These are phyloP conservation scores for Arctium lappa DNA, from an alignment of 129 eudicot species.

Conservation along the genomic window DNA sequence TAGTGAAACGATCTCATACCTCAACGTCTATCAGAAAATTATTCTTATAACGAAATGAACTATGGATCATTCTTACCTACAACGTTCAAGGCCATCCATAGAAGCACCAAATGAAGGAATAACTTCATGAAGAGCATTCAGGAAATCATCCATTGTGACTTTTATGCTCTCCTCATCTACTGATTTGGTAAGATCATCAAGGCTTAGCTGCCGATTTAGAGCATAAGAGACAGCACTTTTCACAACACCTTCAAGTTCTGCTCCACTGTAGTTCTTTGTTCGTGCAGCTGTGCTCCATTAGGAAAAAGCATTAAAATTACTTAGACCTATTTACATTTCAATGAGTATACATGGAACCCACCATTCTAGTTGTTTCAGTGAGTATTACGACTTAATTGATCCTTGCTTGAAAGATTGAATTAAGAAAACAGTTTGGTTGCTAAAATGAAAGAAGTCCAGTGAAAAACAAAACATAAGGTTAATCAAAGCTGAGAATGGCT, in stretches of 20 bases:
- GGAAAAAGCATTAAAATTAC: neutral
- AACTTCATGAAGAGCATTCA: constrained; percentile 85
- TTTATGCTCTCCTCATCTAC: constrained; percentile 92
- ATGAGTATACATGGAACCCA: neutral
- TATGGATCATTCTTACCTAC: constrained; percentile 53
- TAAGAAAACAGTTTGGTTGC: neutral
- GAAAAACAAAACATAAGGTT: neutral
- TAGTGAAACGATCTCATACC: neutral
- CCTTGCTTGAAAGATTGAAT: neutral
- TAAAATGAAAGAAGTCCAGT: neutral
- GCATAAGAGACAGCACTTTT: constrained; percentile 99
- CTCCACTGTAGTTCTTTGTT: constrained; percentile 97
- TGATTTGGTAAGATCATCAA: constrained; percentile 83
- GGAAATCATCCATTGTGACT: constrained; percentile 90
- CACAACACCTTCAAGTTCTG: constrained; percentile 99
- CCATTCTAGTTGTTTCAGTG: neutral
- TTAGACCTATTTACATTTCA: neutral
- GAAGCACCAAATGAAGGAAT: constrained; percentile 96
- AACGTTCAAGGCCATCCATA: constrained; percentile 83
- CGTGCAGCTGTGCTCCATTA: constrained; percentile 69
- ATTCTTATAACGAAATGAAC: neutral
- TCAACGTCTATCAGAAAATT: too few species aligned
- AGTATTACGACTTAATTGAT: neutral
- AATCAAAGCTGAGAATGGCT: neutral
- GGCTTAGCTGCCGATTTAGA: constrained; percentile 79